Conservation (phyloP, 1,284 basidiomycete genomes). For the Schizophyllum amplum region DNA sequence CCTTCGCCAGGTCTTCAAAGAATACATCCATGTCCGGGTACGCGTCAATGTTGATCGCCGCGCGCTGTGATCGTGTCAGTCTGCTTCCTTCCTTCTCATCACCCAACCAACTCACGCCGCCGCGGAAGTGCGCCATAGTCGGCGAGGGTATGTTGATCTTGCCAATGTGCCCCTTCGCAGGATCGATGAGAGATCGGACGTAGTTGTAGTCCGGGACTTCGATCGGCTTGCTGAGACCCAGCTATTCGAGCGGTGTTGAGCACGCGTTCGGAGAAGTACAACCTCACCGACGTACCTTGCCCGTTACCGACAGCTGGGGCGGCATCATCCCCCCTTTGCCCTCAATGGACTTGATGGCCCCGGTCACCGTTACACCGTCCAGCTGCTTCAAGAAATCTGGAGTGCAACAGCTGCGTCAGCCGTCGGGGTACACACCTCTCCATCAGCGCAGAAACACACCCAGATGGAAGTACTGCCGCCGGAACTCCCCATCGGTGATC, state of each 20-base stretch:
- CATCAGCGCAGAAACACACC: neutral
- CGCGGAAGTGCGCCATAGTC: slow-evolving; percentile 24
- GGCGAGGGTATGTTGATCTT: slow-evolving; percentile 33
- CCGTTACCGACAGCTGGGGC: neutral
- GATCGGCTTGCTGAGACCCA: neutral
- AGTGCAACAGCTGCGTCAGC: neutral
- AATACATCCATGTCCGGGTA: slow-evolving; percentile 16
- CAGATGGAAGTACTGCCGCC: slow-evolving; percentile 5
- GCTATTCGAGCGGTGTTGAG: neutral
- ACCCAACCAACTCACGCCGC: slow-evolving; percentile 4
- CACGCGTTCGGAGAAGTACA: too few species aligned
- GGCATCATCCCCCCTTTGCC: neutral
- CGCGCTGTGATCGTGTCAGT: neutral
- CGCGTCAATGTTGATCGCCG: slow-evolving; percentile 14
- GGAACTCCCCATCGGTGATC: slow-evolving; percentile 44
- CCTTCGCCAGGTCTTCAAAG: slow-evolving; percentile 29
- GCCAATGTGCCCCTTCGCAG: neutral
- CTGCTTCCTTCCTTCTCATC: neutral
- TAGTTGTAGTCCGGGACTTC: neutral
- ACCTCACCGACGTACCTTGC: neutral
- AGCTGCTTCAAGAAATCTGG: slow-evolving; percentile 14
- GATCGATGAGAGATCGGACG: neutral
- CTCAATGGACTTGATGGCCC: neutral
- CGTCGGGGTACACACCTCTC: neutral
- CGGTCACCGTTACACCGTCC: slow-evolving; percentile 10